A percentile compares a stretch with the other conserved stretches of the same genome.
phyloP scores from a whole-genome alignment of 768 basidiomycete genomes.

The Coprinellus aureogranulatus region DNA sequence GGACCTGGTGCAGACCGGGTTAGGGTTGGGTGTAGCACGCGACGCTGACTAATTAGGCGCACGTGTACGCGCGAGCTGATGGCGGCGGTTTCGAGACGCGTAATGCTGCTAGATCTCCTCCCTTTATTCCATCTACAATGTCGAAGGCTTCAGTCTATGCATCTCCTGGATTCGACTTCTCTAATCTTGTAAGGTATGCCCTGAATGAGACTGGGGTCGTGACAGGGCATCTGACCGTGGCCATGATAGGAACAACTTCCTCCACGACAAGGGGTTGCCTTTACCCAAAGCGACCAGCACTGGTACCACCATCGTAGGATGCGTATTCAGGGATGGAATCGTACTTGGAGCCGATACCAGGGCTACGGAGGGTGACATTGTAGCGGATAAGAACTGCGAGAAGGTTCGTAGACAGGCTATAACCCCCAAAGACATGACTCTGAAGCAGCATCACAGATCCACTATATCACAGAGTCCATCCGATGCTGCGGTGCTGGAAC shows the following conservation, averaged over 20 bases:
- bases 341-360: slow-evolving; percentile 95
- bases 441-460: slow-evolving; percentile 60
- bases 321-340: slow-evolving; percentile 88
- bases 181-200: slow-evolving; percentile 64
- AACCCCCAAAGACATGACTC: not conserved
- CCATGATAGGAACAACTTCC: slow-evolving; percentile 62
- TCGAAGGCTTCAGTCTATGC: slow-evolving; percentile 46
- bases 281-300: slow-evolving; percentile 86
- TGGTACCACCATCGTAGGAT: slow-evolving; percentile 97
- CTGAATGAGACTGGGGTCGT: not conserved
- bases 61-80: no score
- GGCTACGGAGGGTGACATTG: slow-evolving; percentile 90
- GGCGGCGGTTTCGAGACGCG: no score
- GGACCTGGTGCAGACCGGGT: no score
- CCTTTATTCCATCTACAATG: slow-evolving; percentile 31
- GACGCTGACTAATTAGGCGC: no score
- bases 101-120: no score
- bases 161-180: slow-evolving; percentile 71
- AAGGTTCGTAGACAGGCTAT: slow-evolving; percentile 58
- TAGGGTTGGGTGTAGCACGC: no score
- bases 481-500: slow-evolving; percentile 98
- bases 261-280: slow-evolving; percentile 66
- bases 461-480: slow-evolving; percentile 93
- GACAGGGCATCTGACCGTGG: not conserved
- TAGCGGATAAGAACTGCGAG: slow-evolving; percentile 99